Base-by-base conservation (phyloP, 495 filamentous ascomycete genomes). In the Penicillium daleae region DNA sequence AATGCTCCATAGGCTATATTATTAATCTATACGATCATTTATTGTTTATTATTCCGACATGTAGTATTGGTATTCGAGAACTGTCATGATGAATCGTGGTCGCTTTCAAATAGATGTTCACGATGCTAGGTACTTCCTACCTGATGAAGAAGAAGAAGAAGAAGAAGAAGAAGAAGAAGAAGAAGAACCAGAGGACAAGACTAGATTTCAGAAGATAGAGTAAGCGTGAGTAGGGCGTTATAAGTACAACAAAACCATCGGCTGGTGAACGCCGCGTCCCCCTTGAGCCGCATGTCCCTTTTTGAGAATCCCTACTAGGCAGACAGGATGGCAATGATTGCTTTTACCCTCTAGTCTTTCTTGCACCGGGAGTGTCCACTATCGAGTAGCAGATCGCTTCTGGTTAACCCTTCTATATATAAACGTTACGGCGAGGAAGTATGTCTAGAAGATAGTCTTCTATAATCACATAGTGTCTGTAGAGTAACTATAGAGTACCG, bases 81-180 rank as follows among this genome's bases (percentile, higher is more conserved):
- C 37, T 39, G 37, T 39, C 37, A n/a, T 39, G 15, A 39, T 39
- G 37, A 39, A 39, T 39, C 1, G 37, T 39, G 37, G 15, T 39
- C 37, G 37, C 37, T 39, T 39, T 39, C 37, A 17, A 39, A 17
- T 15, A 39, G 37, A 39, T 39, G 37, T 39, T 39, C 37, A 39
- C 37, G 37, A 39, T 39, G 37, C 37, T 39, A 39, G 37, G 37
- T 39, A 39, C 37, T 39, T 39, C n/a, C 13, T 17, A 15, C 12
- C 37, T 39, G 37, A 39, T 17, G 37, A 39, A 39, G 37, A 39
- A 58, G 57, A 69, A 58, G 37, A n/a, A 39, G 13, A 17, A 17
- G 15, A 39, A n/a, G 37, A 37, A 31, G 29, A 31, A 31, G 29
- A 31, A 31, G 29, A 31, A 31, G 29, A 4, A 31, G 29, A 4